Base-by-base conservation (phyloP, 768 basidiomycete genomes). In the Cantharellus anzutake region DNA sequence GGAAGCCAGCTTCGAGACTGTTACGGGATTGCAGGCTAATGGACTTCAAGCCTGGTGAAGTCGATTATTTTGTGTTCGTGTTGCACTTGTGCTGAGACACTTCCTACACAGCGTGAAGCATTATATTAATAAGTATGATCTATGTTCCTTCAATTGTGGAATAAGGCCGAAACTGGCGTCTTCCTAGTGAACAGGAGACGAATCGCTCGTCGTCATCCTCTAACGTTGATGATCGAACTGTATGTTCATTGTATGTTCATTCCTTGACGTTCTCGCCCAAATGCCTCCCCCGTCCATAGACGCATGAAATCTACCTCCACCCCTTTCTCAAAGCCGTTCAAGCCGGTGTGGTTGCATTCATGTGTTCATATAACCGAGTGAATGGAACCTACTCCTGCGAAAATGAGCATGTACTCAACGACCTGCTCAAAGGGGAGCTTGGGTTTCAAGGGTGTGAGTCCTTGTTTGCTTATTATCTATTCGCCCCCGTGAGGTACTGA, bases 21-120 rank as follows among this genome's bases (percentile, higher is more conserved):
- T 93, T 58, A 71, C 85, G n/a, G 91, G 91, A 4, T 70, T 93
- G 72, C 91, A 96, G 67, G 7, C 35, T 34, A 76, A 71, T 4
- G 91, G 91, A 42, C 84, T 91, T 0, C 86, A 89, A 67, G 87
- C 89, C 0, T 87, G 84, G 20, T 29, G 20, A 29, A 29, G 20
- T 29, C 20, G 20, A 29, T 29, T 29, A 29, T 29, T 29, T 29
- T 29, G 20, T 29, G 20, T 29, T 29, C 20, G 20, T 29, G 20
- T 29, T 29, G 20, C 20, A 29, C 20, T 29, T 29, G 20, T 29
- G 20, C 20, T 29, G 20, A 29, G 20, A 29, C 20, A 29, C 20
- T 29, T 29, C 20, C 20, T 29, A 29, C 20, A 29, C 20, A 29
- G 84, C 61, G 87, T 86, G 5, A 92, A 92, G 69, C 89, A 92